phyloP scores from a whole-genome alignment of 768 basidiomycete genomes.

The Brasilioporus rufonigricans region DNA sequence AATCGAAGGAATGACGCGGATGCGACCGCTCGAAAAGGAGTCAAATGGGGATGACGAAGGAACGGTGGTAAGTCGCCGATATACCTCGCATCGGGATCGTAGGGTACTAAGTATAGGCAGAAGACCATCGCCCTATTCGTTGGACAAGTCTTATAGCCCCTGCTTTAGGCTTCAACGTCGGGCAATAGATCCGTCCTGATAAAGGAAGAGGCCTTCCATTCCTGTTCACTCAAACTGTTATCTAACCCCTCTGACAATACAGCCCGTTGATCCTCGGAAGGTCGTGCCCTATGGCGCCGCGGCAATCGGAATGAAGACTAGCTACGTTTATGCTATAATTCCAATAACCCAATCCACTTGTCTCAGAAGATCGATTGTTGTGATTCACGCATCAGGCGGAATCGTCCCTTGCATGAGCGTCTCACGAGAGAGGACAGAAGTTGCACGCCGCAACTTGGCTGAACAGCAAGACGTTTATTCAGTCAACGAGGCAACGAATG shows the following conservation, averaged over 20 bases:
- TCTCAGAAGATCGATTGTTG: conserved; percentile 3
- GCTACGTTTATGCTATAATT: neutral
- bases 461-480: neutral
- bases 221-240: neutral
- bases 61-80: conserved; percentile 5
- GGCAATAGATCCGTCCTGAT: conserved; percentile 7
- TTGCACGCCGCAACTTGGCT: neutral
- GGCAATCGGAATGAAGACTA: neutral
- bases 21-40: neutral
- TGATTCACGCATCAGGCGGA: neutral
- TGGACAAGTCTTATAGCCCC: conserved; percentile 4
- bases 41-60: neutral
- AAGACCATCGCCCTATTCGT: conserved; percentile 7
- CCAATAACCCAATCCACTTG: neutral
- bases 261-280: conserved; percentile 12
- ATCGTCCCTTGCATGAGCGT: neutral
- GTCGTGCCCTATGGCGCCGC: neutral
- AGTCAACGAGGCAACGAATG: neutral
- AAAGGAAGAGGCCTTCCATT: neutral
- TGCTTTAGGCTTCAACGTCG: conserved; percentile 1
- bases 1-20: neutral
- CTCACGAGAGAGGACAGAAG: neutral
- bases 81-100: neutral
- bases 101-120: neutral
- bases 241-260: neutral